Conservation (phyloP, 805 yeast genomes). For the Lachancea thermotolerans region DNA sequence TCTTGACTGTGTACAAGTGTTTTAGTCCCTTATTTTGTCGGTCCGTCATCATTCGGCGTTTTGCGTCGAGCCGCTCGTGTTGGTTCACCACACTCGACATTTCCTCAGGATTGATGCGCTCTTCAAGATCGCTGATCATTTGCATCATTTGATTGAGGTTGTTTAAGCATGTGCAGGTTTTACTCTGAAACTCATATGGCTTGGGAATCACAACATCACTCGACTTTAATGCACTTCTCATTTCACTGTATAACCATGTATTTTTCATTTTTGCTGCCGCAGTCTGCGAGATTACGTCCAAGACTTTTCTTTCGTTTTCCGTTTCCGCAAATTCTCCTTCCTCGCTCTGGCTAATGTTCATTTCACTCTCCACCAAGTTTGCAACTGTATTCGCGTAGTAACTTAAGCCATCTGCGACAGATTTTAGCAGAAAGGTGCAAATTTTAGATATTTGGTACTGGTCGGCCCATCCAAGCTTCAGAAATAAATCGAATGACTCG, state of each 20-base stretch:
- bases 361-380: conserved; percentile 21
- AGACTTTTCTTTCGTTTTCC: conserved; percentile 21
- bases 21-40: conserved; percentile 12
- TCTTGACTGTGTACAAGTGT: conserved; percentile 56
- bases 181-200: conserved; percentile 51
- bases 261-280: conserved; percentile 29
- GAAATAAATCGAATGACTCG: conserved; percentile 51
- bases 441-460: conserved; percentile 55
- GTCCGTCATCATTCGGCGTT: conserved; percentile 10
- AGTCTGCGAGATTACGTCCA: conserved; percentile 15
- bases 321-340: conserved; percentile 15
- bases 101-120: conserved; percentile 49
- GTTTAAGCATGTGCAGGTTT: conserved; percentile 72
- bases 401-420: conserved; percentile 55
- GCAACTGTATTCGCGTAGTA: conserved; percentile 38
- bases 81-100: conserved; percentile 38
- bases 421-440: conserved; percentile 52
- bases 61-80: conserved; percentile 29
- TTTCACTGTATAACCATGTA: conserved; percentile 44
- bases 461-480: conserved; percentile 59
- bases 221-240: conserved; percentile 43
- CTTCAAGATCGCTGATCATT: conserved; percentile 48
- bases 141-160: conserved; percentile 49
- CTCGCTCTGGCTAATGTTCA: conserved; percentile 4
- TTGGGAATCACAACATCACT: conserved; percentile 36